phyloP scores from a whole-genome alignment of 2,329 filamentous ascomycete species.

The Dichotomopilus funicola region DNA sequence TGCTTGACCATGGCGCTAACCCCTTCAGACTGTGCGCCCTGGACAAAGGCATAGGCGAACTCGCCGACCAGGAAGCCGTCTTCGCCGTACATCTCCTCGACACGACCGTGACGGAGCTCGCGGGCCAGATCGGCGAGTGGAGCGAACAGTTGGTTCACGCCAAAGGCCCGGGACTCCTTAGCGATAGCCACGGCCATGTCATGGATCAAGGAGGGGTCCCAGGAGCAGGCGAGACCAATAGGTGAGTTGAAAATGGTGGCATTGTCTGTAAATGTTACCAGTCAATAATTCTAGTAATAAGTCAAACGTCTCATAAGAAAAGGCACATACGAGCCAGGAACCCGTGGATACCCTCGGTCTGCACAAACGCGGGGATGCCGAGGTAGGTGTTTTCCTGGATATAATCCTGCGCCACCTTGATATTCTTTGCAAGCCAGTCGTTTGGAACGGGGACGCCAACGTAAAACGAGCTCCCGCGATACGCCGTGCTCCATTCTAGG shows the following conservation, averaged over 20 bases:
- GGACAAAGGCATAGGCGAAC: constrained; percentile 52
- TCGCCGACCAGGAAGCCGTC: constrained; percentile 63
- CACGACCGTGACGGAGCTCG: constrained; percentile 64
- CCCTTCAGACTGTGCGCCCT: constrained; percentile 55
- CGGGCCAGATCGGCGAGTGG: constrained; percentile 65
- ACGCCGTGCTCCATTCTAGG: constrained; percentile 58
- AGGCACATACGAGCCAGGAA: constrained; percentile 49
- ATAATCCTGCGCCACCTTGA: constrained; percentile 63
- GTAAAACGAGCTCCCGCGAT: constrained; percentile 63
- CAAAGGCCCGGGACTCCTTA: constrained; percentile 58
- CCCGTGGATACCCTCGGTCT: constrained; percentile 69
- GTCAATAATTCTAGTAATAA: background rate
- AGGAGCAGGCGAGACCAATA: constrained; percentile 65
- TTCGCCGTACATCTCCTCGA: constrained; percentile 68
- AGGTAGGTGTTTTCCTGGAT: constrained; percentile 58
- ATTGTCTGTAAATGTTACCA: constrained; percentile 34
- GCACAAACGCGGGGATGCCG: constrained; percentile 66
- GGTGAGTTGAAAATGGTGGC: constrained; percentile 76
- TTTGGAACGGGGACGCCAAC: constrained; percentile 56
- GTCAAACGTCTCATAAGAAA: background rate
- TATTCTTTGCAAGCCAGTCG: constrained; percentile 54
- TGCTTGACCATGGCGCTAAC: constrained; percentile 71
- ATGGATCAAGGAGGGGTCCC: constrained; percentile 56
- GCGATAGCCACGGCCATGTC: constrained; percentile 63
- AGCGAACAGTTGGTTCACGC: constrained; percentile 67